Evolutionary conservation across 345 rosid genomes (phyloP).

Genomic region (Populus simonii): DNA sequence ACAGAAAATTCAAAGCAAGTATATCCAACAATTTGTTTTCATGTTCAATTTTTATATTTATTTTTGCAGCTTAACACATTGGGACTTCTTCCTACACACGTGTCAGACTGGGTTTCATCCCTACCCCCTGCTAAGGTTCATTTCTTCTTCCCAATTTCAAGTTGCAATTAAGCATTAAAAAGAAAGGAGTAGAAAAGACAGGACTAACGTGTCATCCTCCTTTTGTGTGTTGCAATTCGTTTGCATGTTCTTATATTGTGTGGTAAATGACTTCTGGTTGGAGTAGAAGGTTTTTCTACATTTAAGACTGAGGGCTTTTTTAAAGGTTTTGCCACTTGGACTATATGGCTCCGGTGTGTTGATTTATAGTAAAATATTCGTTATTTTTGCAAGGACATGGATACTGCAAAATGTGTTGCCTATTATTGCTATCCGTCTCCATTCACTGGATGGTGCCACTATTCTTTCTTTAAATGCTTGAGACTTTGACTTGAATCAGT

Average conservation of each 20-base stretch:
- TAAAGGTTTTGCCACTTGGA: background rate
- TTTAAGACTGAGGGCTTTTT: background rate
- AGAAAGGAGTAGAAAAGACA: background rate
- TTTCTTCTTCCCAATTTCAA: constrained; percentile 6
- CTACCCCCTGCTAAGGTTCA: constrained; percentile 91
- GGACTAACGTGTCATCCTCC: background rate
- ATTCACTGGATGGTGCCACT: background rate
- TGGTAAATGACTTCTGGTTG: background rate
- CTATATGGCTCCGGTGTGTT: background rate
- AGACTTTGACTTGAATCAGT: background rate
- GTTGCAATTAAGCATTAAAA: background rate
- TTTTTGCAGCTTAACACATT: constrained; percentile 81
- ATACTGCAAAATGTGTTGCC: background rate
- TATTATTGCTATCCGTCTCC: background rate
- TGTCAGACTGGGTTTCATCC: constrained; percentile 99
- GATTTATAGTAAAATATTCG: background rate
- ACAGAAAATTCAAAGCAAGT: background rate
- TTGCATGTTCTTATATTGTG: background rate
- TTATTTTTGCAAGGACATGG: background rate
- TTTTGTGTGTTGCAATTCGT: background rate
- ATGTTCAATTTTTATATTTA: constrained; percentile 5
- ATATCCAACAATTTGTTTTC: background rate
- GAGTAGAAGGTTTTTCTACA: background rate
- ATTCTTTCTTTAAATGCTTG: background rate
- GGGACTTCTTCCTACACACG: constrained; percentile 98